These are phyloP conservation scores for Aspergillus novofumigatus DNA, from an alignment of 2,329 filamentous ascomycete species.

Conservation along the genomic window DNA sequence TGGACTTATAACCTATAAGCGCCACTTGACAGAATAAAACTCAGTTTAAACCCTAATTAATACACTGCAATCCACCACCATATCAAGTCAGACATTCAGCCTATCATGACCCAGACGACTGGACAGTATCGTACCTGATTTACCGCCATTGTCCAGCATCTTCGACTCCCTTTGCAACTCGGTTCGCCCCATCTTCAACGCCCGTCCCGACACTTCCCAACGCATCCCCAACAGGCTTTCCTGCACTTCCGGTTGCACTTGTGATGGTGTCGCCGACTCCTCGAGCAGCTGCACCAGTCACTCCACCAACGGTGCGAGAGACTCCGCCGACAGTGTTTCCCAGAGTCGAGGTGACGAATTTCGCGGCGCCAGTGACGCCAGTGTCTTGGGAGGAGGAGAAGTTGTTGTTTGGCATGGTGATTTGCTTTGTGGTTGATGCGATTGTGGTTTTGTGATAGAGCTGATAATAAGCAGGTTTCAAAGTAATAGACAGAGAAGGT, in stretches of 20 bases:
- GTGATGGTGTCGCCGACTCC: constrained; percentile 56
- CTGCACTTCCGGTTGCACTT: constrained; percentile 51
- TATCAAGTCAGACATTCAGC: background rate
- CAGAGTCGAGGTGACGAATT: constrained; percentile 53
- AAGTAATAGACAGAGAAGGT: background rate
- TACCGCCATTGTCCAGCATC: constrained; percentile 53
- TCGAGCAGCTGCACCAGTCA: constrained; percentile 54
- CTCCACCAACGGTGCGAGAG: constrained; percentile 50
- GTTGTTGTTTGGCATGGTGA: background rate
- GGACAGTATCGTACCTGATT: background rate
- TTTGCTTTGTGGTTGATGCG: background rate
- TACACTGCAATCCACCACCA: too few species aligned
- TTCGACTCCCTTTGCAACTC: constrained; percentile 53
- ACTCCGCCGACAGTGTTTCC: constrained; percentile 55
- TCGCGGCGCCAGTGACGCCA: constrained; percentile 50
- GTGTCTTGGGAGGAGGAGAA: constrained; percentile 35
- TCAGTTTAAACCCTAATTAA: too few species aligned
- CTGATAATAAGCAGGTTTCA: background rate
- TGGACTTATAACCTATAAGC: background rate
- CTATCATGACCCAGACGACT: background rate
- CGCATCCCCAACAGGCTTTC: constrained; percentile 54
- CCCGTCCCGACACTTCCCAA: constrained; percentile 52
- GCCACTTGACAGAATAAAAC: background rate
- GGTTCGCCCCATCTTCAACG: constrained; percentile 48
- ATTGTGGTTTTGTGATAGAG: background rate